Conservation (phyloP, 1,284 basidiomycete genomes). For the Neonothopanus nambi region DNA sequence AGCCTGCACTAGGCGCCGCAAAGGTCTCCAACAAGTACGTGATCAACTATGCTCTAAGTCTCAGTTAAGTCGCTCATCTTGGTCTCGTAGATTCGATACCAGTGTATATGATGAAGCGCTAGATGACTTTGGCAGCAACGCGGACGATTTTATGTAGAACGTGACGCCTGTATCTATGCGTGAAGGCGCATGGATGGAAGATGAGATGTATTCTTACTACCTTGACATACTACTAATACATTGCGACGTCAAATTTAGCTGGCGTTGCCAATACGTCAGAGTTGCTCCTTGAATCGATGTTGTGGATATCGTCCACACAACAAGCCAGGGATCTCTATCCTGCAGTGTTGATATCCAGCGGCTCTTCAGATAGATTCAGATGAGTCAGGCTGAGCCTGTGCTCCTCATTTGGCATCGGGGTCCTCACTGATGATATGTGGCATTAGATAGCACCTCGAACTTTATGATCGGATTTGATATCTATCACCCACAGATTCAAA, state of each 20-base stretch:
- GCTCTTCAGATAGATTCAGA: too few species aligned
- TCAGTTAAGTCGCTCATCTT: constrained; percentile 2
- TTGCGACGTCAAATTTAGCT: not conserved
- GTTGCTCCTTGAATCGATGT: too few species aligned
- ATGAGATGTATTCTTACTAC: constrained; percentile 3
- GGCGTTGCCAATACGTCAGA: not conserved
- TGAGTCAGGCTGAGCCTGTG: too few species aligned
- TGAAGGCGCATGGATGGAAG: not conserved
- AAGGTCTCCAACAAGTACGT: constrained; percentile 66
- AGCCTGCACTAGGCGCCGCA: constrained; percentile 72
- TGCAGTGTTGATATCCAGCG: too few species aligned
- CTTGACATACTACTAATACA: constrained; percentile 1
- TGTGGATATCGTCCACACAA: too few species aligned
- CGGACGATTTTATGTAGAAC: constrained; percentile 76
- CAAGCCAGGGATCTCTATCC: too few species aligned
- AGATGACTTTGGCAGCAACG: constrained; percentile 75
- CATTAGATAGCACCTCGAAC: too few species aligned
- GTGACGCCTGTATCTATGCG: not conserved
- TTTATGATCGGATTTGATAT: too few species aligned
- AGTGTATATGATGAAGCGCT: constrained; percentile 81
- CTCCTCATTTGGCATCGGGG: too few species aligned
- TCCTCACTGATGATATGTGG: too few species aligned
- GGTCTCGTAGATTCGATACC: constrained; percentile 59
- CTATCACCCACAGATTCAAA: too few species aligned
- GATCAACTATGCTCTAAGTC: not conserved